These are phyloP conservation scores for Venturia aucupariae DNA, from an alignment of 2,329 filamentous ascomycete species.

Conservation along the genomic window DNA sequence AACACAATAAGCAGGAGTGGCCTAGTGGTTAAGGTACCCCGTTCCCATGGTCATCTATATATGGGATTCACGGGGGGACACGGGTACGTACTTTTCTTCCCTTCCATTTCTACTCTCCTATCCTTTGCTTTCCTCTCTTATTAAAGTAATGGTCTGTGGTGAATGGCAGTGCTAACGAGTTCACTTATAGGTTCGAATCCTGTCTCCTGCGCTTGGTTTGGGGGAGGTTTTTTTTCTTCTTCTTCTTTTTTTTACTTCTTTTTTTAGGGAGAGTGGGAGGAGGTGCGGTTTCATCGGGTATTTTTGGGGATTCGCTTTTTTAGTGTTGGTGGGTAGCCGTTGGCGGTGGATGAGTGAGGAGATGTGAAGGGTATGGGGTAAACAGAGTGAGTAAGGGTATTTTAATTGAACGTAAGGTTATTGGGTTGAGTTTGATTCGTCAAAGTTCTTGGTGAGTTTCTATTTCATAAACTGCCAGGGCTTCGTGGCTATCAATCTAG, in stretches of 20 bases:
- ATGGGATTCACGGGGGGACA: neutral
- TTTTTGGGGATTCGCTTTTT: neutral
- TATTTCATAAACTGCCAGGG: neutral
- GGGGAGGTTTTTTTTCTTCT: too few relatives aligned
- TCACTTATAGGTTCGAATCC: neutral
- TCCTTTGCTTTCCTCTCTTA: neutral
- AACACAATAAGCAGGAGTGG: conserved; percentile 23
- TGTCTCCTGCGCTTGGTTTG: neutral
- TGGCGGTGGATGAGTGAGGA: neutral
- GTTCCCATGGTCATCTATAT: conserved; percentile 24
- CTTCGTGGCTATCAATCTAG: neutral
- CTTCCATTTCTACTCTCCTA: neutral
- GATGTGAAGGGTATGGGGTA: neutral
- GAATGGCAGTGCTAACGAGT: neutral
- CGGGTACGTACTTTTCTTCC: neutral
- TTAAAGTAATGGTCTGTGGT: neutral
- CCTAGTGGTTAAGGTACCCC: conserved; percentile 32
- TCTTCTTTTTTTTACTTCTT: neutral
- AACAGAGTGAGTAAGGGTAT: neutral
- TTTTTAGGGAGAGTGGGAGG: neutral
- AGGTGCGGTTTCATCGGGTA: too few relatives aligned
- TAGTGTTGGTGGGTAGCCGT: neutral
- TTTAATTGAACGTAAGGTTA: neutral
- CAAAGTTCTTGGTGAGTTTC: neutral
- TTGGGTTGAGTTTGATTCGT: neutral